phyloP scores from a whole-genome alignment of 192 early-diverging fungal species.

The Coemansia sp. region DNA sequence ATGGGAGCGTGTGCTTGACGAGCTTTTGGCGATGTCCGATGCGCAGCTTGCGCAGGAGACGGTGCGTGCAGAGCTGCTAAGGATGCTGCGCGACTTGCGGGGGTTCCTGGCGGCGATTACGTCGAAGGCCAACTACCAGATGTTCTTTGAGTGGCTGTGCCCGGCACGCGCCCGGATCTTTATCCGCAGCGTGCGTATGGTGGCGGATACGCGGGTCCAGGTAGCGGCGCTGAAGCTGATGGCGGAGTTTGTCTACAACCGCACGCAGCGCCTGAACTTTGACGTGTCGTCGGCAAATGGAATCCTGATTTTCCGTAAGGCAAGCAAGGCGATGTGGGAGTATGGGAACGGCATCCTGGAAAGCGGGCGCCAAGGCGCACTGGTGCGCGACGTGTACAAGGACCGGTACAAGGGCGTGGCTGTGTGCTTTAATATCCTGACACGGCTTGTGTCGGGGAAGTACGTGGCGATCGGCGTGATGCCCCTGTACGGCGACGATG shows the following conservation, averaged over 20 bases:
- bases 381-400: constrained; percentile 55
- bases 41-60: constrained; percentile 59
- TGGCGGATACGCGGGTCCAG: constrained; percentile 58
- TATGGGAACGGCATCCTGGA: constrained; percentile 57
- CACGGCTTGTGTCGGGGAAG: constrained; percentile 68
- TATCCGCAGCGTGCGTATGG: constrained; percentile 64
- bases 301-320: constrained; percentile 86
- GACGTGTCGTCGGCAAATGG: constrained; percentile 85
- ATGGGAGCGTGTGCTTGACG: constrained; percentile 59
- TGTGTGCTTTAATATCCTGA: constrained; percentile 72
- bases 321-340: constrained; percentile 62
- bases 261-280: constrained; percentile 75
- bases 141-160: constrained; percentile 89
- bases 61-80: constrained; percentile 49
- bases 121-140: constrained; percentile 57
- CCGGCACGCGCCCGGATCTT: constrained; percentile 67
- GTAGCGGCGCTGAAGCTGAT: constrained; percentile 76
- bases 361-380: neutral
- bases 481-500: constrained; percentile 79
- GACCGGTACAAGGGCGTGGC: constrained; percentile 73
- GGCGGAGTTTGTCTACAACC: constrained; percentile 80
- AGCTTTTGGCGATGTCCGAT: constrained; percentile 57
- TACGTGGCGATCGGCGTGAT: constrained; percentile 94
- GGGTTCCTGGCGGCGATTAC: constrained; percentile 73
- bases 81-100: constrained; percentile 73